Conservation (phyloP, 2,329 filamentous ascomycete genomes). For the Aspergillus ochraceus region DNA sequence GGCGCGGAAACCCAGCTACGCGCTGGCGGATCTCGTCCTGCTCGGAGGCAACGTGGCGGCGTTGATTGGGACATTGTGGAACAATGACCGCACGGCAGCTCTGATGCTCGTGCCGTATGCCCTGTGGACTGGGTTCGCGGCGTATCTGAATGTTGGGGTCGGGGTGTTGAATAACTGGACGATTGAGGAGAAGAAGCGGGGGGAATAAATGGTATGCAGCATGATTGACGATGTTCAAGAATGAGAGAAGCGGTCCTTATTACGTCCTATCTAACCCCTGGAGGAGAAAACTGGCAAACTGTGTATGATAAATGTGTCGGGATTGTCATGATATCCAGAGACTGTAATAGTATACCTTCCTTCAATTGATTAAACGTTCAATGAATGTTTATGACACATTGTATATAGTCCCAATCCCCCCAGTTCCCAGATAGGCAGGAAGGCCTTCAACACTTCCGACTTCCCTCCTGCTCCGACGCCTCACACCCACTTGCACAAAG, state of each 20-base stretch:
- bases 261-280: too few relatives aligned
- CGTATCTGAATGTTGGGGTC: constrained; percentile 73
- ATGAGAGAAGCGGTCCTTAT: too few relatives aligned
- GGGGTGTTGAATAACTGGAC: constrained; percentile 69
- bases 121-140: constrained; percentile 83
- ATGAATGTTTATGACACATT: not conserved
- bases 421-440: too few relatives aligned
- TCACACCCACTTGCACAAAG: constrained; percentile 30
- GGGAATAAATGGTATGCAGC: not conserved
- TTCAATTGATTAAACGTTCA: not conserved
- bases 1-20: constrained; percentile 69
- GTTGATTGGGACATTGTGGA: constrained; percentile 72
- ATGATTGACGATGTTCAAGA: not conserved
- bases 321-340: not conserved
- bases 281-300: not conserved
- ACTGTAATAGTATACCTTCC: not conserved
- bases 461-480: constrained; percentile 28
- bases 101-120: constrained; percentile 80
- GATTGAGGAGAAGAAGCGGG: constrained; percentile 16
- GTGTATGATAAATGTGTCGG: not conserved
- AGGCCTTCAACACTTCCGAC: constrained; percentile 20
- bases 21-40: constrained; percentile 72
- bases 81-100: constrained; percentile 70
- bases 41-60: constrained; percentile 72
- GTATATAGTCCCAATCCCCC: not conserved